Evolutionary conservation across 2,329 filamentous ascomycete genomes (phyloP), one percentile per base, ranked within the genome.

Genomic region (Cladosporium velox): DNA sequence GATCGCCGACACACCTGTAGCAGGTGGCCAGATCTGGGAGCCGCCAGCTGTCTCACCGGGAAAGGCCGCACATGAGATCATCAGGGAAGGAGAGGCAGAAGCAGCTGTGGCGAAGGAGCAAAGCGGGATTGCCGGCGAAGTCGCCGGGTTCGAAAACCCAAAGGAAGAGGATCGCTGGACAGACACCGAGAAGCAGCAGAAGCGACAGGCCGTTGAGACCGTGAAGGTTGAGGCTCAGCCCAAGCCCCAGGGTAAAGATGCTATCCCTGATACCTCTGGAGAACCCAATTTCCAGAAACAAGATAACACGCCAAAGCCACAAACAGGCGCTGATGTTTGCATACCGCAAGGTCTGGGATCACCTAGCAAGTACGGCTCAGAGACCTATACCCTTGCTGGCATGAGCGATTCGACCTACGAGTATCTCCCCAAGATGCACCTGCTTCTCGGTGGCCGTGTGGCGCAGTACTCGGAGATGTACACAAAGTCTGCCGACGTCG

Each of bases 381-480:
- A 88, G 66, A 76, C 78, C 38, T 88, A 84, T 72, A 84, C 84
- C 0, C 78, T 88, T 67, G 84, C 85, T 18, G 84, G 81, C 21
- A 83, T 84, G 80, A 80, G 83, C 2, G 85, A 87, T 73, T 86
- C 83, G 8, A 76, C 85, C 0, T 87, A 87, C 70, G 85, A 87
- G 70, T 87, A 87, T 68, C 75, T 88, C 15, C 83, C 85, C 0
- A 87, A 88, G 69, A 73, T 93, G 80, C 90, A 90, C 73, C 79
- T 95, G 14, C 84, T 96, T 5, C 85, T 96, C 2, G 91, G 91
- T 66, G 93, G 92, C 0, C 82, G 88, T 1, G 87, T 89, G 68
- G 79, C 84, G 34, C 91, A 92, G 75, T 96, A 96, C 77, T 82
- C 84, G 67, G 85, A 84, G 24, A 85, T 96, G 78, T 92, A 96